Percentiles rank a stretch among this genome's conserved stretches.
These are phyloP conservation scores for Skeletonema potamos DNA, from an alignment of 108 stramenopile species.

Conservation along the genomic window DNA sequence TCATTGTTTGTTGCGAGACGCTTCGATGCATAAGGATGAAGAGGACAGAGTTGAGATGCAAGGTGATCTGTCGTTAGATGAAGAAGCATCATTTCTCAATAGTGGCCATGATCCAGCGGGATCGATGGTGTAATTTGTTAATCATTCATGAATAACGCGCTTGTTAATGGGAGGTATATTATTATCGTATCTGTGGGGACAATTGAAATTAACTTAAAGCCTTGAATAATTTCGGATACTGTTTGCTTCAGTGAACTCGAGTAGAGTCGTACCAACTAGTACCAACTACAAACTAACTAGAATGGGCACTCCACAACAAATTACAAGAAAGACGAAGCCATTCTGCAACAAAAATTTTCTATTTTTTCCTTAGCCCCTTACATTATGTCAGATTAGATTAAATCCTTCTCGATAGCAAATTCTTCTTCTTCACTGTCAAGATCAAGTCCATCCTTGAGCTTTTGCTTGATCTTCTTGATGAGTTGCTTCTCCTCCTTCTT, in stretches of 20 bases:
- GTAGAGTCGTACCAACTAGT: too few relatives aligned
- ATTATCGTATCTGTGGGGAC: background rate
- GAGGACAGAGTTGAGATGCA: conserved; percentile 84
- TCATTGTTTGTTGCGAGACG: conserved; percentile 82
- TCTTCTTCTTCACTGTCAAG: conserved; percentile 95
- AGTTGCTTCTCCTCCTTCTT: conserved; percentile 98
- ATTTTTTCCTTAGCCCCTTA: background rate
- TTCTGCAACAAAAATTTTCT: background rate
- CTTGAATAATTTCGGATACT: too few relatives aligned
- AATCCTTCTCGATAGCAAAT: conserved; percentile 93
- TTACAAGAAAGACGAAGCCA: background rate
- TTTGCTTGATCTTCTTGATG: conserved; percentile 95
- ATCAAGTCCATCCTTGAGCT: conserved; percentile 91
- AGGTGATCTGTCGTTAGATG: conserved; percentile 65
- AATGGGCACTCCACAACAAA: background rate
- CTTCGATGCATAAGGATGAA: conserved; percentile 89
- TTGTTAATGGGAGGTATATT: background rate
- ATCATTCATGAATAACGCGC: background rate
- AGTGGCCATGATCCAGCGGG: background rate
- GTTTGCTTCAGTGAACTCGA: too few relatives aligned
- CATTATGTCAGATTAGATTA: conserved; percentile 61
- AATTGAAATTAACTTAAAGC: too few relatives aligned
- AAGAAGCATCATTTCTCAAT: conserved; percentile 39
- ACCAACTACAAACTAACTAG: too few relatives aligned
- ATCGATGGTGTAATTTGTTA: background rate